Evolutionary conservation across 1,139 yeast species (phyloP), one percentile per base, ranked within the genome.

Genomic region (Candida pseudoviswanathii): DNA sequence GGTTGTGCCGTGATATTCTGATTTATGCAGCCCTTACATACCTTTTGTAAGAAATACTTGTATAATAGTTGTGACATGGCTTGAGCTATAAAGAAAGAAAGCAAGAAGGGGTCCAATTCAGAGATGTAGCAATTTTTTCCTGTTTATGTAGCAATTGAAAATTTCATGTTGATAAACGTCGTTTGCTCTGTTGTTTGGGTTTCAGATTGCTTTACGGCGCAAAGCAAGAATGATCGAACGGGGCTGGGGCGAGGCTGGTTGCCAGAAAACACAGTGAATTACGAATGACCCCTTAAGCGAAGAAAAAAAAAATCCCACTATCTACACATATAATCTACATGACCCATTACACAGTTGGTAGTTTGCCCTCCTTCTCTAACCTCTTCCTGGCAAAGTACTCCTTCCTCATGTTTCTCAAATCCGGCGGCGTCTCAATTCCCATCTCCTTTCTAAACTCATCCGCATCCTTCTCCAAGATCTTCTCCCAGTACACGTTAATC

Each of bases 401-500:
- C 52, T 66, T 68, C 24, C 96, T 74, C 61, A 90, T 70, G 41
- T 70, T 73, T 55, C 97, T 77, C 68, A 90, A 80, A 62, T 90
- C 92, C 3, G 97, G 96, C 34, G 89, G 84, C 52, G 70, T 74
- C 51, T 83, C 87, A 50, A 88, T 81, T 16, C 90, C 89, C 59
- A 92, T 72, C 51, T 86, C 86, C n/a, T 58, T 55, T 57, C 97
- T 81, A 47, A 94, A 71, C 58, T 86, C 91, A 53, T 83, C 74
- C 10, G 90, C 81, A 64, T 91, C 94, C 52, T 77, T 75, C 31
- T 85, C 88, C 59, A 95, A 75, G 26, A 86, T 73, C 45, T 89
- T 81, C 63, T 95, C 99, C 99, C 99, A 94, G 66, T 89, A 91
- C 1, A 94, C 92, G 62, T 89, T 89, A 52, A 94, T 84, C 62